A percentile compares a stretch with the other conserved stretches of the same genome.
phyloP scores from a whole-genome alignment of 345 rosid genomes.

The Eucalyptus pauciflora region DNA sequence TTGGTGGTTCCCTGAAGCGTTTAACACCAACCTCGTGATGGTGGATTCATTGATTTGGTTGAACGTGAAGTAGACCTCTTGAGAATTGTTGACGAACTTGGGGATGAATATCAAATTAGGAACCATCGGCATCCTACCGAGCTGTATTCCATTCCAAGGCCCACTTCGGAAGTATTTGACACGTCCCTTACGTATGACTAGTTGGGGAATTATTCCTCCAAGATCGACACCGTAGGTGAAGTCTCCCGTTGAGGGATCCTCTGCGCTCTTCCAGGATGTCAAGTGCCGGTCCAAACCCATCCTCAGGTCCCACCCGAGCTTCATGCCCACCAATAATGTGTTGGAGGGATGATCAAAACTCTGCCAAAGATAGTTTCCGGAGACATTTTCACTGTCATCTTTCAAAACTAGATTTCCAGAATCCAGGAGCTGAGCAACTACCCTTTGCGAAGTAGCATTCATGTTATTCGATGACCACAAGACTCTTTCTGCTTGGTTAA shows the following conservation, averaged over 20 bases:
- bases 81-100: neutral
- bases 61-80: neutral
- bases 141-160: neutral
- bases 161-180: neutral
- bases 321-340: neutral
- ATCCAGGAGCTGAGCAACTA: neutral
- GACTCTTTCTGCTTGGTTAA: neutral
- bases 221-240: neutral
- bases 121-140: accelerated
- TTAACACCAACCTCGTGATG: neutral
- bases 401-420: neutral
- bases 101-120: neutral
- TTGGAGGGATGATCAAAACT: neutral
- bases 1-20: neutral
- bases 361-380: neutral
- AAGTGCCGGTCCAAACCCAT: neutral
- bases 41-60: neutral
- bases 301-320: neutral
- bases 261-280: neutral
- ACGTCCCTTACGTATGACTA: neutral
- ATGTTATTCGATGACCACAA: neutral
- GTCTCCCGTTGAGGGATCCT: neutral
- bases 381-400: neutral
- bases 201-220: neutral
- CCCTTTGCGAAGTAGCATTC: neutral